Evolutionary conservation across 2,329 filamentous ascomycete species (phyloP), one percentile per base, ranked within the genome.

Genomic region (Amauroascus niger): DNA sequence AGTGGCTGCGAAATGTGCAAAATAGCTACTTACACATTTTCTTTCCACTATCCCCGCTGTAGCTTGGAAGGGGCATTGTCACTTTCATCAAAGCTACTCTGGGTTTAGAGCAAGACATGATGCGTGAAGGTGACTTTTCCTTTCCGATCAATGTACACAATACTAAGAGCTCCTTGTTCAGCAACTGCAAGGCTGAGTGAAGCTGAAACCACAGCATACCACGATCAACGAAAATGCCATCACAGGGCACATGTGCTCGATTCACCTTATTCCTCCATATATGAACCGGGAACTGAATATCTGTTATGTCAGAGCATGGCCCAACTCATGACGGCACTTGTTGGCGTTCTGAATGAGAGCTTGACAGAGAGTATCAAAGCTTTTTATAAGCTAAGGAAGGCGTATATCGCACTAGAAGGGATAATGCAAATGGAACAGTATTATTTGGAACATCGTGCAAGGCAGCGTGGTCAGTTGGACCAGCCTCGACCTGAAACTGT

Each of bases 361-460:
- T 71, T 97, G 62, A 91, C 90, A 0, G 93, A 97, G 67, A 88
- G 83, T 14, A 80, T 97, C 67, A 88, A 85, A 69, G 88, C 88
- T 5, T 97, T 97, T 64, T 94, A 95, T 66, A 95, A 93, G 69
- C 71, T 97, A 61, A 79, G 91, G 57, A 95, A 94, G 67, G 91
- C 91, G 0, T 97, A 87, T 63, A 74, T 88, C 37, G 85, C 88
- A 0, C 75, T 98, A 2, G 86, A 95, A 63, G 78, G 77, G 8
- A 87, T 98, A 53, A 77, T 90, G 64, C 79, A 86, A 56, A 79
- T 84, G 32, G 90, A 95, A 69, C 78, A 78, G 22, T 81, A 78
- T 57, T 82, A 77, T 57, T 63, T 81, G 53, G 63, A 62, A 46
- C 46, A 51, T n/a, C 46, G 55, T 11, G 2, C 33, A 18, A 41